phyloP scores from a whole-genome alignment of 306 rosid species.

The Trichosanthes cucumerina region DNA sequence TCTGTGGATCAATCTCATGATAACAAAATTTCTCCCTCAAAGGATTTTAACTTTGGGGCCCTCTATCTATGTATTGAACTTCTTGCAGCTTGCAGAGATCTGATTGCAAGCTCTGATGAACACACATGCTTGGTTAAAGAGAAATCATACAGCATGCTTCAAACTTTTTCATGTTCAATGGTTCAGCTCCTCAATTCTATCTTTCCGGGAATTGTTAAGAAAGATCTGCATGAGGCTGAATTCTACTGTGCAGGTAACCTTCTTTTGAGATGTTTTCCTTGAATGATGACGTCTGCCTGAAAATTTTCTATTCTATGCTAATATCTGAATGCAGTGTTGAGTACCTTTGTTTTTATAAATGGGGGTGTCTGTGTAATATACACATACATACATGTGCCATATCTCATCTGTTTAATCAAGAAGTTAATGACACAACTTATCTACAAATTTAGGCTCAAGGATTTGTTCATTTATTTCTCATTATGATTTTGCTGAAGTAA shows the following conservation, averaged over 20 bases:
- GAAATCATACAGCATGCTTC: conserved; percentile 39
- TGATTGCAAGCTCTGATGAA: conserved; percentile 32
- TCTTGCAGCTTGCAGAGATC: conserved; percentile 52
- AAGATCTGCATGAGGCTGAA: conserved; percentile 34
- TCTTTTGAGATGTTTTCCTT: conserved; percentile 2
- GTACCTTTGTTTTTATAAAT: background rate
- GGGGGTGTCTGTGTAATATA: background rate
- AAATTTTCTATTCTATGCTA: background rate
- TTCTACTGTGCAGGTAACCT: conserved; percentile 58
- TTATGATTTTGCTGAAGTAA: background rate
- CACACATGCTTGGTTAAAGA: conserved; percentile 26
- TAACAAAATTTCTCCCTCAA: conserved; percentile 17
- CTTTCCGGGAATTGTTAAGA: conserved; percentile 27
- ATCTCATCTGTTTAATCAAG: background rate
- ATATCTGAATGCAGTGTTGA: background rate
- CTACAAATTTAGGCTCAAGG: background rate
- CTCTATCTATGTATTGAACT: conserved; percentile 75
- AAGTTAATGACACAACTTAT: background rate
- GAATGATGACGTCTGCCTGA: background rate
- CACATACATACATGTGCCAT: background rate
- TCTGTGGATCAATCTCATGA: conserved; percentile 22
- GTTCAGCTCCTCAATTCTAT: conserved; percentile 46
- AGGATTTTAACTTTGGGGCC: conserved; percentile 47
- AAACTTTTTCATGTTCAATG: conserved; percentile 35
- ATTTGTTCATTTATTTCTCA: background rate